Conservation (phyloP, 345 rosid species). For the Rhodomyrtus tomentosa region DNA sequence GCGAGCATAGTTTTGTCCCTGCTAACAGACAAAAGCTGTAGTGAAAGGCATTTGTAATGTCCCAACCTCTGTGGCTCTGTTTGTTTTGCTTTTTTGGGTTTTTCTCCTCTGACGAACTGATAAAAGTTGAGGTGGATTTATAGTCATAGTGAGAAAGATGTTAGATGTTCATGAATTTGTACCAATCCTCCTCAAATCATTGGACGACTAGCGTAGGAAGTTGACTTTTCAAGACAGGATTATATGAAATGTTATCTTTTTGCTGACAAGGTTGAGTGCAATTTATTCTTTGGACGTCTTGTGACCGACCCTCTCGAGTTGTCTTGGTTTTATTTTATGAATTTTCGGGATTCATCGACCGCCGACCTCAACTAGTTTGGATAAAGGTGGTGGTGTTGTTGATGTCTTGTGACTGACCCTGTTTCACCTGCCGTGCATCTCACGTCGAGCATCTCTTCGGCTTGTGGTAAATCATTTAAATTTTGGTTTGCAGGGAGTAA, state of each 20-base stretch:
- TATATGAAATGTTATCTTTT: not conserved
- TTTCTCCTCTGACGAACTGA: not conserved
- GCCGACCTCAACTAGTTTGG: too few relatives aligned
- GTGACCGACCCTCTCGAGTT: not conserved
- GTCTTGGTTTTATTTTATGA: too few relatives aligned
- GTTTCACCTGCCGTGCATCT: not conserved
- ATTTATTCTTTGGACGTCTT: not conserved
- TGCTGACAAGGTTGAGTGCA: not conserved
- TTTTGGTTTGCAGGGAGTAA: slow-evolving; percentile 37
- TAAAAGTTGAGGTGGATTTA: not conserved
- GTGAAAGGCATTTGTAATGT: not conserved
- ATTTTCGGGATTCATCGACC: too few relatives aligned
- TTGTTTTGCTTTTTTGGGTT: not conserved
- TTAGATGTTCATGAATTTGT: not conserved
- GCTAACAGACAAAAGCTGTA: not conserved
- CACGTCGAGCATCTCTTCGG: not conserved
- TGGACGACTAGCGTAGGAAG: not conserved
- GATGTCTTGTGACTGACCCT: not conserved
- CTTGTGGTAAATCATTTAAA: not conserved
- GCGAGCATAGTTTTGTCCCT: not conserved
- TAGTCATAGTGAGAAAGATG: not conserved
- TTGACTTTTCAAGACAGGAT: not conserved
- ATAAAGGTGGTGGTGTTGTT: too few relatives aligned
- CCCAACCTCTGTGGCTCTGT: not conserved
- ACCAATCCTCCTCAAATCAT: not conserved